Evolutionary conservation across 2,329 filamentous ascomycete species (phyloP).

Genomic region (Penicillium glabrum): DNA sequence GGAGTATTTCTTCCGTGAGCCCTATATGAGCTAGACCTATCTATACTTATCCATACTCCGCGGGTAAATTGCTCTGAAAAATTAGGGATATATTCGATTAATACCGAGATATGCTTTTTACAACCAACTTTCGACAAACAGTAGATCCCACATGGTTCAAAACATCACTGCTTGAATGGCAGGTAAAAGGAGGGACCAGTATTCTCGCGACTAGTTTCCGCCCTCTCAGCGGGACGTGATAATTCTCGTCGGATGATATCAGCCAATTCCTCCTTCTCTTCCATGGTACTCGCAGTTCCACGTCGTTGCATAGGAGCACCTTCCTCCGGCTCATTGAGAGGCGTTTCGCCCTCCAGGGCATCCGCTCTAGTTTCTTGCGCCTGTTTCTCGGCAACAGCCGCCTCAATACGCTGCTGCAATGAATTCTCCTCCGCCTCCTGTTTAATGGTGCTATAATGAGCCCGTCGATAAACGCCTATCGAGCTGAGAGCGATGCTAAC

Average conservation of each 20-base stretch:
- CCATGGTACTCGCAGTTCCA: not conserved
- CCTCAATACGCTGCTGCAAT: slow-evolving; percentile 9
- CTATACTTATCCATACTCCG: not conserved
- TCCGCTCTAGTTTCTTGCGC: not conserved
- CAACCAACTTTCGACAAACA: not conserved
- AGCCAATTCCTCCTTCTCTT: not conserved
- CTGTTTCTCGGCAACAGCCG: slow-evolving; percentile 4
- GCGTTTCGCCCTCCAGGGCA: not conserved
- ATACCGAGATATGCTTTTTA: not conserved
- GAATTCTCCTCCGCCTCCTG: slow-evolving; percentile 17
- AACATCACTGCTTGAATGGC: slow-evolving; percentile 5
- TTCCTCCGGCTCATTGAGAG: not conserved
- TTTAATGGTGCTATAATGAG: slow-evolving; percentile 18
- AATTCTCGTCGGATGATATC: not conserved
- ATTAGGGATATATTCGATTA: not conserved
- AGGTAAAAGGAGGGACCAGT: slow-evolving; percentile 15
- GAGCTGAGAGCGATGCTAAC: slow-evolving; percentile 12
- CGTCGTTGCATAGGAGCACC: not conserved
- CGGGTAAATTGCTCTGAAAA: not conserved
- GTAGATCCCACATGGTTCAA: not conserved
- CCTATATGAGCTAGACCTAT: not conserved
- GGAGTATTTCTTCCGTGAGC: not conserved
- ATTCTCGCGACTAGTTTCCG: slow-evolving; percentile 1
- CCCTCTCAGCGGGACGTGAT: not conserved
- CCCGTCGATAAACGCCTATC: slow-evolving; percentile 22